Conservation (phyloP, 176 grass and related monocot species). For the Themeda triandra region DNA sequence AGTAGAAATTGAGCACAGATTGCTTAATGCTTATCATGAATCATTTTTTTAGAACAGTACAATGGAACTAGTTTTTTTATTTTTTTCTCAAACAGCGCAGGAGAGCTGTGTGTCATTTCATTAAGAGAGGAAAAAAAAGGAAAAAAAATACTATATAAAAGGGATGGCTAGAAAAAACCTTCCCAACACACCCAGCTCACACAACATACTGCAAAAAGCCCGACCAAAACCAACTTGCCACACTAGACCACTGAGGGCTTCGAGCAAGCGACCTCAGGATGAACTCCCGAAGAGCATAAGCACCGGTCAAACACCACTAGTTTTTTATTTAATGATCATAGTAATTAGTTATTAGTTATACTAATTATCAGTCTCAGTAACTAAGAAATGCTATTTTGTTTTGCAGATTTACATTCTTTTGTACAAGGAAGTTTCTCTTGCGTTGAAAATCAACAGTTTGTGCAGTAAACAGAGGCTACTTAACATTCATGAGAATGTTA, state of each 20-base stretch:
- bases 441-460: slow-evolving; percentile 87
- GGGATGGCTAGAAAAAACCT: too few species aligned
- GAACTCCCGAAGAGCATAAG: too few species aligned
- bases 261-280: too few species aligned
- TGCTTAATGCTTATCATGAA: neutral
- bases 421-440: slow-evolving; percentile 82
- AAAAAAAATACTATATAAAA: too few species aligned
- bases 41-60: neutral
- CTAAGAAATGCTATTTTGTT: slow-evolving; percentile 2
- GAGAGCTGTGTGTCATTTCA: too few species aligned
- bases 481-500: slow-evolving; percentile 84
- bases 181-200: too few species aligned
- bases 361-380: neutral
- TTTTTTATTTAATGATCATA: neutral
- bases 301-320: too few species aligned
- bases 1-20: neutral
- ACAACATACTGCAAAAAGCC: too few species aligned
- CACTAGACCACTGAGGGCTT: too few species aligned
- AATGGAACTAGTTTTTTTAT: neutral
- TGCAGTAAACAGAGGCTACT: slow-evolving; percentile 72
- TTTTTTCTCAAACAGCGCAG: too few species aligned
- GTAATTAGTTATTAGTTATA: neutral
- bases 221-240: too few species aligned
- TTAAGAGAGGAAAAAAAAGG: too few species aligned
- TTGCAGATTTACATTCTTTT: slow-evolving; percentile 88